Evolutionary conservation across 495 filamentous ascomycete genomes (phyloP).

Genomic region (Lasiosphaeria ovina): DNA sequence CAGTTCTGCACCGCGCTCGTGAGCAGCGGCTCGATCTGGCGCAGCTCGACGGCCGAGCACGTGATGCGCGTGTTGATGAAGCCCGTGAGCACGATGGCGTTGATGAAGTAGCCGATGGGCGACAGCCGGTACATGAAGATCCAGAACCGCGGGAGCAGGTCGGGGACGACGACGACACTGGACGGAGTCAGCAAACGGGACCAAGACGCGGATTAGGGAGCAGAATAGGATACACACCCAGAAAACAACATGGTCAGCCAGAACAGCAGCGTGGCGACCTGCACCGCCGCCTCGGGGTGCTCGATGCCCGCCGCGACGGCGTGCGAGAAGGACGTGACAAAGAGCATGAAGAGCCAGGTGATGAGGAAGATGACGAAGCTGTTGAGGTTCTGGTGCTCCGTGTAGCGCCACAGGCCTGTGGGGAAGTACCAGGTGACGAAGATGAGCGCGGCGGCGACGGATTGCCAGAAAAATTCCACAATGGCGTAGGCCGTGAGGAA

Average conservation of each 20-base stretch:
- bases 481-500: conserved; percentile 69
- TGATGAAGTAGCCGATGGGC: conserved; percentile 63
- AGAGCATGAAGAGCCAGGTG: conserved; percentile 45
- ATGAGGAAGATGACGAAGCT: conserved; percentile 43
- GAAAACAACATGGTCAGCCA: conserved; percentile 15
- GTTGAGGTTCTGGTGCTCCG: conserved; percentile 45
- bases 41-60: neutral
- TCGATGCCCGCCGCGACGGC: conserved; percentile 50
- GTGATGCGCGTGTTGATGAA: neutral
- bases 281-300: conserved; percentile 54
- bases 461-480: conserved; percentile 68
- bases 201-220: neutral
- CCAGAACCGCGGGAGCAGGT: conserved; percentile 64
- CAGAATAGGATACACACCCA: conserved; percentile 36
- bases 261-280: conserved; percentile 52
- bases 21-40: neutral
- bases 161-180: conserved; percentile 36
- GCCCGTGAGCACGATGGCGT: conserved; percentile 25
- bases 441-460: conserved; percentile 57
- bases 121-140: conserved; percentile 70
- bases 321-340: conserved; percentile 54
- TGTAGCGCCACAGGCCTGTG: conserved; percentile 48
- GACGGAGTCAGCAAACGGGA: neutral
- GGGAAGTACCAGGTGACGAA: conserved; percentile 66
- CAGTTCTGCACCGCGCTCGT: neutral